Percentiles rank a stretch among this genome's conserved stretches.
These are phyloP conservation scores for Euphorbia celastroides DNA, from an alignment of 441 rosid genomes.

Conservation along the genomic window DNA sequence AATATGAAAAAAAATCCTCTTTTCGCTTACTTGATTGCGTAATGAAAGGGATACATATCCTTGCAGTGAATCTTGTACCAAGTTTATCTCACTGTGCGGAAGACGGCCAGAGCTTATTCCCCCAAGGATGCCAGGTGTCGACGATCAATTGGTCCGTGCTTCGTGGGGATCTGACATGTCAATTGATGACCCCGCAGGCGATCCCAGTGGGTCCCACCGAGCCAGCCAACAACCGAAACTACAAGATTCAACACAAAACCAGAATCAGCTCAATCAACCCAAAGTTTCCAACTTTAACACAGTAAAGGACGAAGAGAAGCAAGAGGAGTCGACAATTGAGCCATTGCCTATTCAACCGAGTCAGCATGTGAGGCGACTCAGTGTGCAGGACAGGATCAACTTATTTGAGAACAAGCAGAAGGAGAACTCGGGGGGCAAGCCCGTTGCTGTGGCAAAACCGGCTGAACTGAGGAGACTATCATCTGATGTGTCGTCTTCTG, in stretches of 20 bases:
- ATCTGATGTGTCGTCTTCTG: conserved; percentile 66
- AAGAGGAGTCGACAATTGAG: conserved; percentile 40
- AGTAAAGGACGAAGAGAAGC: too few relatives aligned
- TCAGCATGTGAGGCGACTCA: conserved; percentile 80
- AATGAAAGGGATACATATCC: too few relatives aligned
- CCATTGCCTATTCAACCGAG: conserved; percentile 40
- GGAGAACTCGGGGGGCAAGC: conserved; percentile 67
- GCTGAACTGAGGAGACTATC: conserved; percentile 78
- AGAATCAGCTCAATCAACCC: conserved; percentile 33
- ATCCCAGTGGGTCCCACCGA: conserved; percentile 37
- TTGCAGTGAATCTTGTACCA: conserved; percentile 83
- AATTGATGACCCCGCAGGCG: conserved; percentile 69
- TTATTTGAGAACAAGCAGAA: conserved; percentile 96
- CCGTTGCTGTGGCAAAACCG: conserved; percentile 54
- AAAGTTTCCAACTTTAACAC: conserved; percentile 27
- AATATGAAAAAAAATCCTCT: too few relatives aligned
- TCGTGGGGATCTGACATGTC: conserved; percentile 98
- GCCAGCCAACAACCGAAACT: conserved; percentile 36
- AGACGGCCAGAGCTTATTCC: conserved; percentile 73
- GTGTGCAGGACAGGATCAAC: conserved; percentile 97
- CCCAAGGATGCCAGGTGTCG: conserved; percentile 49
- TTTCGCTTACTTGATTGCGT: too few relatives aligned
- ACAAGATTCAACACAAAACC: conserved; percentile 29
- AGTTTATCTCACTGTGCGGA: conserved; percentile 66
- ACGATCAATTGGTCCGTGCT: conserved; percentile 57